Evolutionary conservation across 139 green algal species (phyloP).

Genomic region (Closterium sp.): DNA sequence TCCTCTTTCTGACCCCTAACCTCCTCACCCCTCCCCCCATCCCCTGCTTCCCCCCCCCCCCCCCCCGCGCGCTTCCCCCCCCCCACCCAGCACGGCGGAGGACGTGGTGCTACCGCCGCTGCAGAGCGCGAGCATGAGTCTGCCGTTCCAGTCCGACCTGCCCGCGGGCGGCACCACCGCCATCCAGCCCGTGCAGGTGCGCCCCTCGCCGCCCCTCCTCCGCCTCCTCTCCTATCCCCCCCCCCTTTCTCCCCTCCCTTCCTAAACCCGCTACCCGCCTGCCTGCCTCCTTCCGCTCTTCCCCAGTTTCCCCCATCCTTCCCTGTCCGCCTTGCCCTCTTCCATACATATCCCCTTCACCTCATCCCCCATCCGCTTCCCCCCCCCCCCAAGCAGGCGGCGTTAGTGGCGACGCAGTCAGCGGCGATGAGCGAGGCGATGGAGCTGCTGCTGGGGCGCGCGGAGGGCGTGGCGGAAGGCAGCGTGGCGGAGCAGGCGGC

Average conservation of each 20-base stretch:
- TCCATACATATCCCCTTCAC: background rate
- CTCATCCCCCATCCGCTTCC: background rate
- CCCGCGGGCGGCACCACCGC: background rate
- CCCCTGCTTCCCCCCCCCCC: too few species aligned
- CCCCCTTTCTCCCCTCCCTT: background rate
- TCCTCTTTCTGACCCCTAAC: background rate
- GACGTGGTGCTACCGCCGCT: background rate
- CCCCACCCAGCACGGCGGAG: background rate
- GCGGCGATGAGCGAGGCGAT: background rate
- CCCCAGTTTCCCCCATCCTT: background rate
- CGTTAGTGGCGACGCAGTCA: background rate
- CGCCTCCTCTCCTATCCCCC: background rate
- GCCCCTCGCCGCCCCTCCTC: background rate
- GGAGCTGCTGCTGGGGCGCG: background rate
- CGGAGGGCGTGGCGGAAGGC: background rate
- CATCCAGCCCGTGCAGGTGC: background rate
- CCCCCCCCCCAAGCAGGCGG: background rate
- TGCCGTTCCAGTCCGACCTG: background rate
- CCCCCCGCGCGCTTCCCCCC: background rate
- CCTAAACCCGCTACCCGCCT: background rate
- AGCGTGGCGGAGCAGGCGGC: background rate
- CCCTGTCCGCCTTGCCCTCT: background rate
- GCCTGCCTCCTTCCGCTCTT: background rate
- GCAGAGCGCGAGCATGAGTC: background rate
- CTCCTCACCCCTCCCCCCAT: too few species aligned